These are phyloP conservation scores for Selaginella tamariscina DNA, from an alignment of 75 land plant species.

Conservation along the genomic window DNA sequence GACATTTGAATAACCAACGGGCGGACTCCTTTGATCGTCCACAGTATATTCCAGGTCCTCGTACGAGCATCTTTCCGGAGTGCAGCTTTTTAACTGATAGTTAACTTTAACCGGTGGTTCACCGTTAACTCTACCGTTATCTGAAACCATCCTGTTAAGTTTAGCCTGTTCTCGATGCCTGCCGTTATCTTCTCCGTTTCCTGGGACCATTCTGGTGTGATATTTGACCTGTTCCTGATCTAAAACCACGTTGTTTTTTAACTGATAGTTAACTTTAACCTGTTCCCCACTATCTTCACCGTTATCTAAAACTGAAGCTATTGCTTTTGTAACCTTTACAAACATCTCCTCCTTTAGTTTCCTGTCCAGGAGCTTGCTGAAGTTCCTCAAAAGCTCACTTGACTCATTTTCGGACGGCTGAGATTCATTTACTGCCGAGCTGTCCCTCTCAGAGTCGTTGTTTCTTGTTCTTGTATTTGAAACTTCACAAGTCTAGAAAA, in stretches of 20 bases:
- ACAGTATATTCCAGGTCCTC: too few relatives aligned
- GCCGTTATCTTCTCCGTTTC: too few relatives aligned
- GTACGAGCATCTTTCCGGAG: neutral
- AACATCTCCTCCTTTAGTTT: neutral
- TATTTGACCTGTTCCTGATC: too few relatives aligned
- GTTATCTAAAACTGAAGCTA: neutral
- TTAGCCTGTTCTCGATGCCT: too few relatives aligned
- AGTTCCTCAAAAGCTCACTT: neutral
- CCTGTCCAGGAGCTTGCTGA: neutral
- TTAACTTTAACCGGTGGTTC: too few relatives aligned
- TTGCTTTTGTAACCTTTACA: neutral
- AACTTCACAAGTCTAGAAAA: too few relatives aligned
- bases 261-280: too few relatives aligned
- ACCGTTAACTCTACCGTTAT: too few relatives aligned
- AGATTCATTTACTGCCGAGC: neutral
- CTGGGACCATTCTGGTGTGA: too few relatives aligned
- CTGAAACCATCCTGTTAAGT: too few relatives aligned
- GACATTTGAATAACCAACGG: neutral
- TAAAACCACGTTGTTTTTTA: too few relatives aligned
- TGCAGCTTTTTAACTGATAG: neutral
- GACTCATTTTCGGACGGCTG: neutral
- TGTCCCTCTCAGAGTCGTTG: neutral
- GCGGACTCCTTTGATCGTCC: too few relatives aligned
- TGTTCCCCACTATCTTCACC: neutral
- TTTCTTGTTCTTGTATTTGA: neutral